A percentile compares a stretch with the other conserved stretches of the same genome.
phyloP scores from a whole-genome alignment of 345 rosid genomes.

The Ceriops zippeliana region DNA sequence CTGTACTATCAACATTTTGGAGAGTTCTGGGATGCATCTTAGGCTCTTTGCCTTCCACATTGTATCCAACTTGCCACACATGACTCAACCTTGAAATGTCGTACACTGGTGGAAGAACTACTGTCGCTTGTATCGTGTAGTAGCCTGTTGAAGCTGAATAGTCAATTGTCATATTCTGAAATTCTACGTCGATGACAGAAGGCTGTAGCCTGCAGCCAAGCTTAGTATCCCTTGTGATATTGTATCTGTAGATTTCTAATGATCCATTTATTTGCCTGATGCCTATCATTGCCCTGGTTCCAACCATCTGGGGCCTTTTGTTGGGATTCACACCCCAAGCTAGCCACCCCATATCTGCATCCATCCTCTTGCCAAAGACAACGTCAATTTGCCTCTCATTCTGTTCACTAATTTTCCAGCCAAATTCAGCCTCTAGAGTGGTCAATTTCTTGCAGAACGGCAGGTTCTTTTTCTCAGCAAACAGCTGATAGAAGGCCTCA shows the following conservation, averaged over 20 bases:
- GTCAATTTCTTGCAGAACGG: slow-evolving; percentile 25
- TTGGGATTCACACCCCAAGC: slow-evolving; percentile 63
- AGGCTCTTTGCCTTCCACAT: slow-evolving; percentile 23
- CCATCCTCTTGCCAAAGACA: slow-evolving; percentile 23
- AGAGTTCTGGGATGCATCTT: slow-evolving; percentile 30
- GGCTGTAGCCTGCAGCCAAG: slow-evolving; percentile 40
- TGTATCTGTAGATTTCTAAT: slow-evolving; percentile 15
- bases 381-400: slow-evolving; percentile 18
- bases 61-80: slow-evolving; percentile 53
- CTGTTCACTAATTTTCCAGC: slow-evolving; percentile 15
- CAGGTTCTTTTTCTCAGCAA: background rate
- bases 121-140: slow-evolving; percentile 16
- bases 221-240: slow-evolving; percentile 32
- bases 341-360: slow-evolving; percentile 35
- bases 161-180: background rate
- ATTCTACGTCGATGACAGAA: slow-evolving; percentile 11
- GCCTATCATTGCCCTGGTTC: slow-evolving; percentile 53
- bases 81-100: slow-evolving; percentile 34
- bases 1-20: slow-evolving; percentile 44
- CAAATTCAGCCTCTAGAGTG: slow-evolving; percentile 36
- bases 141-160: background rate
- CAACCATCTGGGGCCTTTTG: slow-evolving; percentile 37
- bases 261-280: slow-evolving; percentile 20
- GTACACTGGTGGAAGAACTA: slow-evolving; percentile 34
- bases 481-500: background rate